A percentile compares a stretch with the other conserved stretches of the same genome.
Evolutionary conservation across 2,329 filamentous ascomycete genomes (phyloP).

Genomic region (Aschersonia sp.): DNA sequence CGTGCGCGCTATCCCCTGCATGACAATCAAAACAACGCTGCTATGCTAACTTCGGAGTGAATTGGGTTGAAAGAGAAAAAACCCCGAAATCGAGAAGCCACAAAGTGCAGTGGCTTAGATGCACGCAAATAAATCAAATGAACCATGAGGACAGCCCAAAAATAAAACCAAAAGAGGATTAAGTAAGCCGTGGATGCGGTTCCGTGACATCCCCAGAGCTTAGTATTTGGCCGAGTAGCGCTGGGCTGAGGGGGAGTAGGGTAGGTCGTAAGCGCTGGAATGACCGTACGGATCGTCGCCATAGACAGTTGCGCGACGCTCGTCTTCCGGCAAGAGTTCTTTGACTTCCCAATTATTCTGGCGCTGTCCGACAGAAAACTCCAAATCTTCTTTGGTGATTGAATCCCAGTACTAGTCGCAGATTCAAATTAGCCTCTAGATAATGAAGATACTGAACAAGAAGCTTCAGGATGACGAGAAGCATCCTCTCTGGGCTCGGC

Average conservation of each 20-base stretch:
- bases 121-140: too few relatives aligned
- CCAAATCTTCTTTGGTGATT: slow-evolving; percentile 94
- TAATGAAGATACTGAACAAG: too few relatives aligned
- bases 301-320: slow-evolving; percentile 60
- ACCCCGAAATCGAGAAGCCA: too few relatives aligned
- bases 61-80: too few relatives aligned
- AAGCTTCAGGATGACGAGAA: neutral
- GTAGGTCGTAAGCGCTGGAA: slow-evolving; percentile 35
- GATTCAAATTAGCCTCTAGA: too few relatives aligned
- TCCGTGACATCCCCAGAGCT: slow-evolving; percentile 5
- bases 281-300: slow-evolving; percentile 51
- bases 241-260: slow-evolving; percentile 28
- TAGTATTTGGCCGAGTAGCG: slow-evolving; percentile 33
- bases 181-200: neutral
- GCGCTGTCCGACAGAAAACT: slow-evolving; percentile 91
- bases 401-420: slow-evolving; percentile 83
- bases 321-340: slow-evolving; percentile 70
- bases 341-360: slow-evolving; percentile 99
- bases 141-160: too few relatives aligned
- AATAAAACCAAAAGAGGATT: too few relatives aligned
- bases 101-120: too few relatives aligned
- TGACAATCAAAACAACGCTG: too few relatives aligned
- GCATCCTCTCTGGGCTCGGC: neutral
- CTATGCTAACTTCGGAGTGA: too few relatives aligned
- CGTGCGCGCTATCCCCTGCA: too few relatives aligned